Evolutionary conservation across 805 yeast species (phyloP).

Genomic region (Metschnikowia kunwiensis): DNA sequence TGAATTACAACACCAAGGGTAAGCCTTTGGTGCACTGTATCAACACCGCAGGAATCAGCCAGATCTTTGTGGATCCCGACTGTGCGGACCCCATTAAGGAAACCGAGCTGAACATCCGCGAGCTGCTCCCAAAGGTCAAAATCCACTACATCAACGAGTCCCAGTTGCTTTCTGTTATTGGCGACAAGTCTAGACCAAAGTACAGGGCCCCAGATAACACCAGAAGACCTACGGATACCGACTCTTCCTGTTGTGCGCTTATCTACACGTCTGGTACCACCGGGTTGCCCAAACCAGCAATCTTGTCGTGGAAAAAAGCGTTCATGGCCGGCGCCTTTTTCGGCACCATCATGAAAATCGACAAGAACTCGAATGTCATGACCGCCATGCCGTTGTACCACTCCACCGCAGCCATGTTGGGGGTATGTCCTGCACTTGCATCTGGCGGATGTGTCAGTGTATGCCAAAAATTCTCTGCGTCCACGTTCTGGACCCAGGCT

Average conservation of each 20-base stretch:
- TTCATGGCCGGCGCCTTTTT: conserved; percentile 68
- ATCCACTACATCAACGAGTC: conserved; percentile 52
- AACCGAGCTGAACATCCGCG: conserved; percentile 41
- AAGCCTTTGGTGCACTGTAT: conserved; percentile 78
- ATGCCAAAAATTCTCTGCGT: conserved; percentile 77
- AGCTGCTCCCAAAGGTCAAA: conserved; percentile 35
- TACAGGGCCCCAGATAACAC: conserved; percentile 54
- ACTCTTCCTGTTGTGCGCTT: conserved; percentile 62
- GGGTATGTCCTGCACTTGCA: conserved; percentile 62
- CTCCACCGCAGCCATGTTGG: conserved; percentile 87
- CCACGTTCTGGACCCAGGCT: conserved; percentile 88
- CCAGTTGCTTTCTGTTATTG: conserved; percentile 42
- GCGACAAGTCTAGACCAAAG: conserved; percentile 41
- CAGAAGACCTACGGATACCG: conserved; percentile 57
- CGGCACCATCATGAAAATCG: conserved; percentile 63
- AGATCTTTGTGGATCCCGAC: conserved; percentile 73
- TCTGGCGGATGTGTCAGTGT: conserved; percentile 75
- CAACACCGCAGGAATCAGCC: conserved; percentile 57
- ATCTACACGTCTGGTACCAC: conserved; percentile 95
- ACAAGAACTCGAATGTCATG: conserved; percentile 56
- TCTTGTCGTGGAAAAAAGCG: conserved; percentile 87
- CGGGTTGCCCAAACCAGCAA: conserved; percentile 91
- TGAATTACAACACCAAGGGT: conserved; percentile 76
- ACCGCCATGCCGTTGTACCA: conserved; percentile 96
- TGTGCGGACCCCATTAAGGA: conserved; percentile 51